Evolutionary conservation across 352 stramenopile species (phyloP).

Genomic region (Globisporangium iwayamae): DNA sequence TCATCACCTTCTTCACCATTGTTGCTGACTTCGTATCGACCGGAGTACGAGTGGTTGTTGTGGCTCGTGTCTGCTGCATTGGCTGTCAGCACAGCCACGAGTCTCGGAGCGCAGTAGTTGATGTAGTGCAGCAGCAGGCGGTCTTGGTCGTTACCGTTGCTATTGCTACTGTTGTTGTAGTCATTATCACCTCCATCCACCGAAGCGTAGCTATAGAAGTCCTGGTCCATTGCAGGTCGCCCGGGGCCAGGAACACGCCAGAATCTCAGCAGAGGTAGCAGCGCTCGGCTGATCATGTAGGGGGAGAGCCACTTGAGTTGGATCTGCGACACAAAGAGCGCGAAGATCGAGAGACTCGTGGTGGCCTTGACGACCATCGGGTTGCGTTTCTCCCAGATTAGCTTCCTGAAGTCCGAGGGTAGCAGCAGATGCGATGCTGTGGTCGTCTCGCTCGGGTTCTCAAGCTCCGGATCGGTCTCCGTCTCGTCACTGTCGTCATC

Average conservation of each 20-base stretch:
- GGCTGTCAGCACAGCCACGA: not conserved
- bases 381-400: slow-evolving; percentile 6
- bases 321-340: slow-evolving; percentile 8
- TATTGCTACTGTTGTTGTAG: too few relatives aligned
- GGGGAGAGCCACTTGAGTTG: slow-evolving; percentile 6
- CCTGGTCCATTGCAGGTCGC: not conserved
- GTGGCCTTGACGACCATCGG: not conserved
- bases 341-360: slow-evolving; percentile 8
- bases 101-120: slow-evolving; percentile 5
- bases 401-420: not conserved
- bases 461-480: not conserved
- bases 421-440: not conserved
- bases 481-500: not conserved
- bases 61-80: not conserved
- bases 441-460: not conserved
- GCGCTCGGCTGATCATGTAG: not conserved
- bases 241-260: not conserved
- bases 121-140: slow-evolving; percentile 7
- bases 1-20: not conserved
- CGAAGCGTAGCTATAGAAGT: not conserved
- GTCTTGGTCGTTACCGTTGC: slow-evolving; percentile 3
- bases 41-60: not conserved
- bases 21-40: not conserved
- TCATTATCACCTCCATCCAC: not conserved
- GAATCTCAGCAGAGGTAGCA: slow-evolving; percentile 15